Conservation (phyloP, 106 monocot genomes). For the Dendrobium nobile region DNA sequence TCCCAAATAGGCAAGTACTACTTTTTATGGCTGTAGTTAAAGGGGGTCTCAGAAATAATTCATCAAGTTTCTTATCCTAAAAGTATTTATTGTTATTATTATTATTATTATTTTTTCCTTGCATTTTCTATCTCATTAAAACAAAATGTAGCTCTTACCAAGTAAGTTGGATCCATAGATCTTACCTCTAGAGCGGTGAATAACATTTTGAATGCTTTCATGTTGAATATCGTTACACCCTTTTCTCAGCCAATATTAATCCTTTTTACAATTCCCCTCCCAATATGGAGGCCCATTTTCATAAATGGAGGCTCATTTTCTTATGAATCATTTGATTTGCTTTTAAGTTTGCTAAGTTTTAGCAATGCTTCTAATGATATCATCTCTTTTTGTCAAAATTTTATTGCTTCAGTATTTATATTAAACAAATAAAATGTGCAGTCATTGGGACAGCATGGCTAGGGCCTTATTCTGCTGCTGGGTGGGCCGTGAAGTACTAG, state of each 20-base stretch:
- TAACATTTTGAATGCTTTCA: background rate
- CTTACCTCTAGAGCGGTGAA: background rate
- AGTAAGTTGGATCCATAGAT: background rate
- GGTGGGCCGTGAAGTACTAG: background rate
- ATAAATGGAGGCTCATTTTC: too few relatives aligned
- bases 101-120: background rate
- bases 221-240: background rate
- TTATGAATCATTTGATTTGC: background rate
- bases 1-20: constrained; percentile 77
- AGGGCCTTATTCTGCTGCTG: background rate
- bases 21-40: background rate
- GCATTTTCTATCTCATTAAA: background rate
- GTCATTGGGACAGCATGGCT: background rate
- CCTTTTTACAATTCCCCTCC: background rate
- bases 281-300: background rate
- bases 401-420: background rate
- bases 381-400: background rate
- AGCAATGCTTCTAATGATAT: background rate
- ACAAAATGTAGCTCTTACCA: background rate
- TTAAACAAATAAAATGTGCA: background rate
- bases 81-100: background rate
- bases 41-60: background rate
- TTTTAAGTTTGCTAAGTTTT: background rate
- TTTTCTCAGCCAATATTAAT: background rate
- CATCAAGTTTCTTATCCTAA: background rate